Evolutionary conservation across 1,284 basidiomycete genomes (phyloP), one percentile per base, ranked within the genome.

Genomic region (Coniferiporia sulphurascens): DNA sequence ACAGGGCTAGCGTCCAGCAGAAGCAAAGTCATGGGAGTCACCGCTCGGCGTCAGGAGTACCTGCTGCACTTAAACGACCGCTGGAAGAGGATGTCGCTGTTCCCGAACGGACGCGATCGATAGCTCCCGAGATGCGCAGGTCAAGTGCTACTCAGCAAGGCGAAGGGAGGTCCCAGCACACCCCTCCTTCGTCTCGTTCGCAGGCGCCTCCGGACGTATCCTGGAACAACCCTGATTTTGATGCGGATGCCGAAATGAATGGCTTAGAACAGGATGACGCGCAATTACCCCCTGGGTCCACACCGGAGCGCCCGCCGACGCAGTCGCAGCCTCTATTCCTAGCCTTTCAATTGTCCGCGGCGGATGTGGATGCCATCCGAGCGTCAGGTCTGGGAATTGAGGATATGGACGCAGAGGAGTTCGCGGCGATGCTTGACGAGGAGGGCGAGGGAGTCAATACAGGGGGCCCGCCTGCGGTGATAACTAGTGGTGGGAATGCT

Each of bases 311-410:
- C 8, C 36, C 32, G 32, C 62, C 65, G 52, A 61, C 68, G 48
- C 63, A 70, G 52, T 81, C 83, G 59, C 85, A 86, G 10, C 76
- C 89, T 55, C 88, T 90, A 69, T 72, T 87, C 44, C 86, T 85
- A 12, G 67, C 69, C 9, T 83, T 83, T 22, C 87, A 89, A 66
- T 73, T 85, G 49, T 84, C 85, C 10, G 74, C 75, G 32, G 76
- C 75, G 41, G 78, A 81, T 44, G 73, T 78, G 62, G 77, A 76
- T 56, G 73, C 75, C 7, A 75, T 87, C 38, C 76, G 75, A 52
- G 76, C 77, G 41, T 82, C 83, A 3, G 86, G 86, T 6, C 70
- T 88, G 17, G 86, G 83, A 1, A 75, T 85, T 38, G 86, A 87
- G 65, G 67, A 77, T 61, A 87, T 89, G 85, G 74, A 78, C 60